These are phyloP conservation scores for Dryadomyces quercivorus DNA, from an alignment of 2,329 filamentous ascomycete species.

Conservation along the genomic window DNA sequence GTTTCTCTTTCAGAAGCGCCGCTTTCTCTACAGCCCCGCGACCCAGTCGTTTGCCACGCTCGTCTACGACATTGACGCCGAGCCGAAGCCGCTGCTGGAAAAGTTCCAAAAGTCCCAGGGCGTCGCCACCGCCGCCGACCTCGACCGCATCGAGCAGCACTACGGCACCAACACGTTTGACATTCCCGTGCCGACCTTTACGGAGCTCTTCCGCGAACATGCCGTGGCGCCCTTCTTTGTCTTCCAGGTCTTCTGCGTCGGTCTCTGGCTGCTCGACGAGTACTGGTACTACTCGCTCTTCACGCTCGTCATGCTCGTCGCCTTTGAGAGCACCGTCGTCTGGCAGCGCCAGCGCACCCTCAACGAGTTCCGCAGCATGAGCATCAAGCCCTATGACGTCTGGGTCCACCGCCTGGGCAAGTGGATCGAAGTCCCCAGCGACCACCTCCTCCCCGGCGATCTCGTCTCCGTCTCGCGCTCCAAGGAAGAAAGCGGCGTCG, in stretches of 20 bases:
- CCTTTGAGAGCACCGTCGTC: constrained; percentile 95
- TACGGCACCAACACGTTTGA: constrained; percentile 96
- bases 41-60: constrained; percentile 70
- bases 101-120: constrained; percentile 73
- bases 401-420: constrained; percentile 79
- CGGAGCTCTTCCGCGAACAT: constrained; percentile 94
- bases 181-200: constrained; percentile 91
- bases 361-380: constrained; percentile 96
- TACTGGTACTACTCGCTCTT: constrained; percentile 99
- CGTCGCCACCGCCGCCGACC: constrained; percentile 59
- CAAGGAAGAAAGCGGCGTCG: constrained; percentile 93
- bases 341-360: constrained; percentile 97
- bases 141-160: constrained; percentile 73
- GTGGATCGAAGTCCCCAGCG: constrained; percentile 81
- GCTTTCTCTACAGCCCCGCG: constrained; percentile 71
- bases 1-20: constrained; percentile 96
- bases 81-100: constrained; percentile 69
- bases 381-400: constrained; percentile 95
- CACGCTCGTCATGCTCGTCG: constrained; percentile 95
- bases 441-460: constrained; percentile 86
- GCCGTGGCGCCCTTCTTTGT: constrained; percentile 98
- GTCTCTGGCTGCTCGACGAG: constrained; percentile 96
- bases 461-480: constrained; percentile 85
- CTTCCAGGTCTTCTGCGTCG: constrained; percentile 97
- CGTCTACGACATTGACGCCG: constrained; percentile 68